Percentiles rank a stretch among this genome's conserved stretches.
Conservation (phyloP, 1,284 basidiomycete genomes). For the Microbotryomycetes sp. region DNA sequence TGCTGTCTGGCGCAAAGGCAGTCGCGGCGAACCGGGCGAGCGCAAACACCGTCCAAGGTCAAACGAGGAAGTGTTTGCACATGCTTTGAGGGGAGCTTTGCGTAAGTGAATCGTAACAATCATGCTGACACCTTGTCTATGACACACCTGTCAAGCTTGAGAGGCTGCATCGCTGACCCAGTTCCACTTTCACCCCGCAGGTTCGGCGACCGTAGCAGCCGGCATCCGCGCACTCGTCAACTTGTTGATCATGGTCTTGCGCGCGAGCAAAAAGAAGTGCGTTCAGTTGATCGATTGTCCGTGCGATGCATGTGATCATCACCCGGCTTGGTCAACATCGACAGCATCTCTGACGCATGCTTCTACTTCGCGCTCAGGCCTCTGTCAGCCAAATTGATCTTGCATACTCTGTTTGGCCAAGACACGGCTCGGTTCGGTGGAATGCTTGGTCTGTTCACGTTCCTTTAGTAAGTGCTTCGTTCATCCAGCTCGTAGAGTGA, state of each 20-base stretch:
- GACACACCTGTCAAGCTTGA: no score
- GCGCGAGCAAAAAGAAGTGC: constrained; percentile 59
- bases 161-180: neutral
- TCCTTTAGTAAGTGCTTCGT: constrained; percentile 23
- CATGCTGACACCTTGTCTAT: no score
- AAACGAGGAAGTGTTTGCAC: constrained; percentile 62
- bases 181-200: constrained; percentile 45
- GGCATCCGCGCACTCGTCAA: constrained; percentile 73
- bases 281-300: constrained; percentile 40
- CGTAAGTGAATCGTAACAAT: constrained; percentile 53
- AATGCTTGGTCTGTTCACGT: constrained; percentile 61
- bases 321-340: no score
- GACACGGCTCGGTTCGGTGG: constrained; percentile 75
- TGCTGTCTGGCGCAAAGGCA: constrained; percentile 63
- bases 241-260: constrained; percentile 63
- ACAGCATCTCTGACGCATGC: no score
- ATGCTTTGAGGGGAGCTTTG: constrained; percentile 65
- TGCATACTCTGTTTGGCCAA: constrained; percentile 67
- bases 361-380: constrained; percentile 41
- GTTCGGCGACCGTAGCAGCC: constrained; percentile 69
- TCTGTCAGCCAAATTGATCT: constrained; percentile 56
- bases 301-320: neutral
- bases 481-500: neutral
- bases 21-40: constrained; percentile 56
- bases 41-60: constrained; percentile 62